Percentiles rank a stretch among this genome's conserved stretches.
Conservation (phyloP, 441 rosid genomes). For the Populus tomentosa region DNA sequence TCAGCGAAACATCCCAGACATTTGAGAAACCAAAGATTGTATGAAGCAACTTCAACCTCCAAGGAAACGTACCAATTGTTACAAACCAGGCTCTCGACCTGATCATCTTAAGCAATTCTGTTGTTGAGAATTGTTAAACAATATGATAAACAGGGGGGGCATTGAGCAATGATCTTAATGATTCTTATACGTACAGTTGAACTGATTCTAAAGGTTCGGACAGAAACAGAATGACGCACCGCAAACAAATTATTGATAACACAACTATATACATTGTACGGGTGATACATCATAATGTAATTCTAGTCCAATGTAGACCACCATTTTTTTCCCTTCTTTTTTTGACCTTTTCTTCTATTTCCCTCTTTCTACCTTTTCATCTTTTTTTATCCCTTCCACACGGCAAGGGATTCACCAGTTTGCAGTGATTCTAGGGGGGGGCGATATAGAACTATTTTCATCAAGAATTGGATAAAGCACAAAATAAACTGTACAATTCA, state of each 20-base stretch:
- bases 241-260: background rate
- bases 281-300: slow-evolving; percentile 22
- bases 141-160: background rate
- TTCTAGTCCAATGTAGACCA: slow-evolving; percentile 43
- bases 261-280: slow-evolving; percentile 22
- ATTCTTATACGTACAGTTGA: background rate
- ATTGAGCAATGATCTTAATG: background rate
- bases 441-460: slow-evolving; percentile 11
- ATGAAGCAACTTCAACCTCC: background rate
- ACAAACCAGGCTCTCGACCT: background rate
- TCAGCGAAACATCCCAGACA: background rate
- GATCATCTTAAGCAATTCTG: background rate
- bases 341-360: background rate
- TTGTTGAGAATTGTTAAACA: background rate
- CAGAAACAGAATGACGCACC: background rate
- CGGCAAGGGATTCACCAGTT: slow-evolving; percentile 11
- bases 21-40: background rate
- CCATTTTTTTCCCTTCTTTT: slow-evolving; percentile 2
- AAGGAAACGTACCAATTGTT: background rate
- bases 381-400: slow-evolving; percentile 11
- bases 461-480: slow-evolving; percentile 27
- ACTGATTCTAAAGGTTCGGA: background rate
- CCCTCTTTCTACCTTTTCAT: background rate
- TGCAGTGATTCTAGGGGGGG: background rate
- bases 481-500: slow-evolving; percentile 49